Conservation (phyloP, 768 basidiomycete genomes). For the Phanerodontia chrysosporium region DNA sequence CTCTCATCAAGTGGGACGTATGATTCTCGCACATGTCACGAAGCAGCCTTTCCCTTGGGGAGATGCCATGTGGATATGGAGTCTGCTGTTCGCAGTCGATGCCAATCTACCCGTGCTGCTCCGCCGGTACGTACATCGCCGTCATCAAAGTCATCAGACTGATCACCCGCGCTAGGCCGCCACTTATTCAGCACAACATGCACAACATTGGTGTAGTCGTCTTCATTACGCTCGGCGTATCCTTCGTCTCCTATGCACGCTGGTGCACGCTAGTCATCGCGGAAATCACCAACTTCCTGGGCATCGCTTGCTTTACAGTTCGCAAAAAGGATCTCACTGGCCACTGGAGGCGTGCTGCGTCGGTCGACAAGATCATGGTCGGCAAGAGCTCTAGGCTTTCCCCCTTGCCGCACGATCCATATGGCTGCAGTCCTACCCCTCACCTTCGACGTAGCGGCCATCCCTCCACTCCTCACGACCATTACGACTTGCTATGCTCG, state of each 20-base stretch:
- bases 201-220: conserved; percentile 67
- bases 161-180: conserved; percentile 35
- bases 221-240: conserved; percentile 61
- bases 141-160: not conserved
- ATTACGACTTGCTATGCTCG: not conserved
- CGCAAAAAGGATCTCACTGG: conserved; percentile 75
- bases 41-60: conserved; percentile 78
- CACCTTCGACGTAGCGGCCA: not conserved
- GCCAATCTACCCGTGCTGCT: conserved; percentile 72
- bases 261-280: conserved; percentile 81
- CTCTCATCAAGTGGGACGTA: conserved; percentile 83
- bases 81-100: conserved; percentile 70
- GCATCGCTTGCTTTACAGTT: conserved; percentile 94
- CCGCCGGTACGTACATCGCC: conserved; percentile 48
- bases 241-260: conserved; percentile 65
- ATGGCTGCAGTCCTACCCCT: not conserved
- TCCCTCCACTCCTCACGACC: not conserved
- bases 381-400: conserved; percentile 1
- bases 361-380: conserved; percentile 14
- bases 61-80: conserved; percentile 87
- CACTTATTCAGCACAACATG: conserved; percentile 70
- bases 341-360: conserved; percentile 40
- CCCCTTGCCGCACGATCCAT: not conserved
- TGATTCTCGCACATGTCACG: conserved; percentile 93
- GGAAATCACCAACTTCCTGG: conserved; percentile 87